A percentile compares a stretch with the other conserved stretches of the same genome.
Conservation (phyloP, 345 rosid species). For the Camelina neglecta region DNA sequence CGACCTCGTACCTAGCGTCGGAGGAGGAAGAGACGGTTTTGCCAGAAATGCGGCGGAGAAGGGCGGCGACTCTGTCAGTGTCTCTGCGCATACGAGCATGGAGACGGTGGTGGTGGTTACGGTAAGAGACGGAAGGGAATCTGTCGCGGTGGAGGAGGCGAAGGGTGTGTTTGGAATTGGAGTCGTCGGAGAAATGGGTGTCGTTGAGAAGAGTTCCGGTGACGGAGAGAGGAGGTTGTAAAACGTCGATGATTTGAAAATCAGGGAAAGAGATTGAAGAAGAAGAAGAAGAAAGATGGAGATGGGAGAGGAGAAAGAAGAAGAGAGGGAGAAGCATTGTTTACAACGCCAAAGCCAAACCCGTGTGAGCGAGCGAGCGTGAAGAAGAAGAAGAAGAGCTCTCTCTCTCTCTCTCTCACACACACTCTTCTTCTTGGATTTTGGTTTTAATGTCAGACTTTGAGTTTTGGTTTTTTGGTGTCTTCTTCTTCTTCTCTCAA, state of each 20-base stretch:
- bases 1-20: slow-evolving; percentile 27
- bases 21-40: neutral
- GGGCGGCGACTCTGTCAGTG: slow-evolving; percentile 55
- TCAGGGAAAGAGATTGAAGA: slow-evolving; percentile 45
- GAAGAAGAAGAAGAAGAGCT: slow-evolving; percentile 26
- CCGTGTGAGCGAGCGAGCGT: slow-evolving; percentile 22
- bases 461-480: slow-evolving; percentile 30
- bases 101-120: slow-evolving; percentile 55
- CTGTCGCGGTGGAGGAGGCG: slow-evolving; percentile 74
- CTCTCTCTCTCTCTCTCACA: neutral
- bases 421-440: slow-evolving; percentile 36
- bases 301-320: slow-evolving; percentile 25
- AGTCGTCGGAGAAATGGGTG: slow-evolving; percentile 25
- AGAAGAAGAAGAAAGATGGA: slow-evolving; percentile 10
- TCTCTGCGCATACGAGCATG: slow-evolving; percentile 78
- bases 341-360: slow-evolving; percentile 40
- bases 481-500: slow-evolving; percentile 40
- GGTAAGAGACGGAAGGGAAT: slow-evolving; percentile 38
- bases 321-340: slow-evolving; percentile 45
- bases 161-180: slow-evolving; percentile 45
- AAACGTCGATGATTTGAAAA: slow-evolving; percentile 42
- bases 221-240: slow-evolving; percentile 39
- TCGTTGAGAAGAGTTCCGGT: slow-evolving; percentile 33
- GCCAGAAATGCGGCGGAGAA: slow-evolving; percentile 58
- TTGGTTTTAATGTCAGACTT: slow-evolving; percentile 36